Evolutionary conservation across 306 rosid genomes (phyloP), one percentile per base, ranked within the genome.

Genomic region (Prosopis cineraria): DNA sequence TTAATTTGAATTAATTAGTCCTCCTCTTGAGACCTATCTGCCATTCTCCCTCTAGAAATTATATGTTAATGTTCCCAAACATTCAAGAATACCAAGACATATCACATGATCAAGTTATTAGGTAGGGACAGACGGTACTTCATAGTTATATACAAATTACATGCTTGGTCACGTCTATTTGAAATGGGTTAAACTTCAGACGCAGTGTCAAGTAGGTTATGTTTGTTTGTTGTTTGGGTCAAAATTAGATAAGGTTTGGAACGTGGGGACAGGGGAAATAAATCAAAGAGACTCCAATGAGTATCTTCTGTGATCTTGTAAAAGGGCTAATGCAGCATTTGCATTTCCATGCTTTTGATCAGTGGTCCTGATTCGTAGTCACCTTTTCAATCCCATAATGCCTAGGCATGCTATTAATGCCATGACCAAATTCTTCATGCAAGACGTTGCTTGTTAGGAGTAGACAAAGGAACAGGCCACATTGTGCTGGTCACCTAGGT

Each of bases 401-500:
- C 64, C 6, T 0, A 25, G 64, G 7, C 34, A 25, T 56, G 19
- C 33, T 25, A 24, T 3, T 10, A 10, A 3, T 1, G 11, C 31
- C 64, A 25, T 56, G 63, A 56, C 17, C 34, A 56, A 56, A 25
- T 7, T 56, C 34, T 56, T 56, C 16, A 63, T 41, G 78, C 83
- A 88, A 80, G 79, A 83, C 63, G 83, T n/a, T 79, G 84, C 13
- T 74, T 76, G 62, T 71, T n/a, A n/a, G n/a, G n/a, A 72, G 55
- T 67, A 52, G 41, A 20, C 71, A 68, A 76, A 39, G 58, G 67
- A 74, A 19, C 43, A 53, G 30, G 37, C 33, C 67, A 72, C 55
- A 72, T n/a, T 63, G 19, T 45, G n/a, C 11, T 75, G 17, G 76
- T 89, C 79, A 95, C 47, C 98, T 81, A 69, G 99, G 99, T 83